phyloP scores from a whole-genome alignment of 495 filamentous ascomycete genomes.

The Talaromyces wortmannii region DNA sequence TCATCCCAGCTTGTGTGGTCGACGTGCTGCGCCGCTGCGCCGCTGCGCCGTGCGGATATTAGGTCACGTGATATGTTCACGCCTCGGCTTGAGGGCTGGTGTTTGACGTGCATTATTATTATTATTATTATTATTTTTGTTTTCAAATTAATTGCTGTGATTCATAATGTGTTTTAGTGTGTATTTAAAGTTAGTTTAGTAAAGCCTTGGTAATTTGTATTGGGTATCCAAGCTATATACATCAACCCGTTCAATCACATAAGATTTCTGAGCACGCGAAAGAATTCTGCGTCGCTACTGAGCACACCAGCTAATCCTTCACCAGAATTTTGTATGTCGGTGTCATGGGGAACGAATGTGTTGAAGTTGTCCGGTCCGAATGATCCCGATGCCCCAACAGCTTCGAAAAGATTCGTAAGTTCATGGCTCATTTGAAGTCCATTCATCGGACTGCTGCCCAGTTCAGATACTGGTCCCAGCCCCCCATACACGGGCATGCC shows the following conservation, averaged over 20 bases:
- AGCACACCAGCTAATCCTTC: conserved; percentile 43
- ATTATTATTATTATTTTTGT: too few species aligned
- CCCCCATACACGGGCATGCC: conserved; percentile 48
- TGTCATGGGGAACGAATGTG: conserved; percentile 33
- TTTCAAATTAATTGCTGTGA: too few species aligned
- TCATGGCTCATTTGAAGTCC: conserved; percentile 57
- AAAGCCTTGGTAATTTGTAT: too few species aligned
- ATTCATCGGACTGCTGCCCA: conserved; percentile 54
- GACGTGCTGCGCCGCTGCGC: neutral
- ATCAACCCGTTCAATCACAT: conserved; percentile 35
- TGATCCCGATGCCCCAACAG: conserved; percentile 51
- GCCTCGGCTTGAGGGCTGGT: too few species aligned
- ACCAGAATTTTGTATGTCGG: conserved; percentile 37
- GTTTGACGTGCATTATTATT: too few species aligned
- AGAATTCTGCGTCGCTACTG: conserved; percentile 58
- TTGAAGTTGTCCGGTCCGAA: conserved; percentile 36
- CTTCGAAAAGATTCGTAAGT: conserved; percentile 64
- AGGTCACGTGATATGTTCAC: neutral
- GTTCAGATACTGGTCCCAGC: conserved; percentile 33
- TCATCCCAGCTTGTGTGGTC: neutral
- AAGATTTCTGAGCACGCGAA: conserved; percentile 55
- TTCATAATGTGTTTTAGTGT: too few species aligned
- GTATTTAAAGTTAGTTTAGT: too few species aligned
- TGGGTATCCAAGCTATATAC: neutral
- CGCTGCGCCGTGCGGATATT: too few species aligned